Evolutionary conservation across 768 basidiomycete species (phyloP).

Genomic region (Lentinula sp.): DNA sequence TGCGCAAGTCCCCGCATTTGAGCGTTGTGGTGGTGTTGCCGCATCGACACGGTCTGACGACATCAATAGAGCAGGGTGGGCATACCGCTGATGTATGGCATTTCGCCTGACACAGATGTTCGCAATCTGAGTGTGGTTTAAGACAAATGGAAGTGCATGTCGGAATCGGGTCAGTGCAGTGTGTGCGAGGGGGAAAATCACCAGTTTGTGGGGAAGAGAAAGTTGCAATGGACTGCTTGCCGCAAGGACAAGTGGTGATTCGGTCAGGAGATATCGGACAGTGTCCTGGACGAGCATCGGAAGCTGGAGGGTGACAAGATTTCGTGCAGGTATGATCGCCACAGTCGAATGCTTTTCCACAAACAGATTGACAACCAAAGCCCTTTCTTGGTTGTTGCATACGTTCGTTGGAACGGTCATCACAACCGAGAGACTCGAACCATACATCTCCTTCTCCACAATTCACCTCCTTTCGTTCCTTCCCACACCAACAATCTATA

Average conservation of each 20-base stretch:
- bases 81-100: conserved; percentile 76
- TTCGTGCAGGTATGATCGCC: conserved; percentile 68
- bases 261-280: conserved; percentile 73
- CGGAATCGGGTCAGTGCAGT: conserved; percentile 74
- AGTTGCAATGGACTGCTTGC: conserved; percentile 45
- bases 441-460: conserved; percentile 41
- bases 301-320: conserved; percentile 71
- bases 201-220: conserved; percentile 21
- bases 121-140: conserved; percentile 58
- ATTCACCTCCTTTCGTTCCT: conserved; percentile 43
- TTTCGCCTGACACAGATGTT: conserved; percentile 58
- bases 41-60: conserved; percentile 82
- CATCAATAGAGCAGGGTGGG: conserved; percentile 65
- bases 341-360: conserved; percentile 66
- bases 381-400: conserved; percentile 9
- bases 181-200: conserved; percentile 34
- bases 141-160: conserved; percentile 69
- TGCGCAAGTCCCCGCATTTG: conserved; percentile 45
- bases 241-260: conserved; percentile 80
- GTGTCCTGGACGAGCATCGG: conserved; percentile 30
- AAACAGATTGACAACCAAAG: conserved; percentile 3
- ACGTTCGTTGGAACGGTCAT: conserved; percentile 50
- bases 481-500: conserved; percentile 79
- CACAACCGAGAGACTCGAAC: conserved; percentile 45
- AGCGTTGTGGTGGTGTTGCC: conserved; percentile 57